Base-by-base conservation (phyloP, 2,329 filamentous ascomycete species). In the Venturiaceae sp. region DNA sequence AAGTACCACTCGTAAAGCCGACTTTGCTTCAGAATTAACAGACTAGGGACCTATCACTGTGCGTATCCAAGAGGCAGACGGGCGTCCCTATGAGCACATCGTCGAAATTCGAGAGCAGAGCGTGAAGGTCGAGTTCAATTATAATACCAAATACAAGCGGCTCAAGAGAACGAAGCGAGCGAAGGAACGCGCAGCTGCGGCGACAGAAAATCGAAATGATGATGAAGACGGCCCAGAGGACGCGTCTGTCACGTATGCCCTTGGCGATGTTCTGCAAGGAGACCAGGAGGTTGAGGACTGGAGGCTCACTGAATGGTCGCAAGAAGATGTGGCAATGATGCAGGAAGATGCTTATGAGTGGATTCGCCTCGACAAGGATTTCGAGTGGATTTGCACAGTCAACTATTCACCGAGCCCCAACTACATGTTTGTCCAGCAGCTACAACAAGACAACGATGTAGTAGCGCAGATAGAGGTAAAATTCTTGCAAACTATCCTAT, bases 91-190 rank as follows among this genome's bases (percentile, higher is more conserved):
- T 68, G 94, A 99, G 69, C 94, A 99, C 68, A 96, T 96, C 62
- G 86, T 97, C 33, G 90, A 96, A 66, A 95, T 99, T 68, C 91
- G 91, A 61, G 91, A 96, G 64, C 86, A 87, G 30, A 82, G 84
- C 14, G 89, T 88, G 2, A 90, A 87, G 68, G 88, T 97, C 60
- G 92, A 96, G 62, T 96, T 99, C 61, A 92, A 92, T 0, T 99
- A 99, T 74, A 97, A 97, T 66, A 99, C 94, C 0, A 99, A 99
- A 70, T 99, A 99, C 75, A 99, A 97, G 75, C 86, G 95, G 8
- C 80, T 99, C 2, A 99, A 99, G 77, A 81, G 92, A 52, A 96
- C 88, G 60, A 83, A 87, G 47, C 80, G 88, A 33, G 84, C 92
- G 69, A 91, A 91, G 69, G 90, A 95, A 69, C 84, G 89, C 61